phyloP scores from a whole-genome alignment of 345 rosid species.

The Rhodamnia rubescens region DNA sequence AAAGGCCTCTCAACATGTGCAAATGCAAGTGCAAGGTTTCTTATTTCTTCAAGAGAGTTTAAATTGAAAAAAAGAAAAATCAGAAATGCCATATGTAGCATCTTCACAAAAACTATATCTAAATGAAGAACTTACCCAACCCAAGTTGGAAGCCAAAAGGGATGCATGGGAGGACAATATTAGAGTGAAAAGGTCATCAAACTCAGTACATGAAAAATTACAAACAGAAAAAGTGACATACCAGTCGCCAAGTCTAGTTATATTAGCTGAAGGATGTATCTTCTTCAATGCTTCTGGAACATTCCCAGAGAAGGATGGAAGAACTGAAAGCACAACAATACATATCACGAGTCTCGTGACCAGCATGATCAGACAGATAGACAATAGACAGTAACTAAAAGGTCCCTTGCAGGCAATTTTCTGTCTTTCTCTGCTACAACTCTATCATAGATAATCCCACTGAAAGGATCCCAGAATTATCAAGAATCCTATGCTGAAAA shows the following conservation, averaged over 20 bases:
- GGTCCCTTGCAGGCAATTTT: not conserved
- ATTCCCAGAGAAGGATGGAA: slow-evolving; percentile 94
- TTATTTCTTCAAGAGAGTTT: not conserved
- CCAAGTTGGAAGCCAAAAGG: not conserved
- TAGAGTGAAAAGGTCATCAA: not conserved
- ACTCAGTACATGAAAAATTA: not conserved
- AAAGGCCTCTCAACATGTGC: not conserved
- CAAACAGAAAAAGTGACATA: slow-evolving; percentile 13
- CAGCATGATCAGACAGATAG: not conserved
- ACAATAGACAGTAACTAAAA: not conserved
- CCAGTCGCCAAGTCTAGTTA: slow-evolving; percentile 89
- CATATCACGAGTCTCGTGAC: not conserved
- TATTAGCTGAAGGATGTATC: slow-evolving; percentile 69
- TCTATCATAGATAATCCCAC: not conserved
- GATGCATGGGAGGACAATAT: not conserved
- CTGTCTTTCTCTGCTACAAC: not conserved
- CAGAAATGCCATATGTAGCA: not conserved
- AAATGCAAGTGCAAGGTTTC: not conserved
- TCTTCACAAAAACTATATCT: not conserved
- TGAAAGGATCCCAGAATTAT: not conserved
- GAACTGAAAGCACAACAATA: slow-evolving; percentile 38
- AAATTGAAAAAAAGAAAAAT: not conserved
- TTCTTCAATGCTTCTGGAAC: slow-evolving; percentile 83
- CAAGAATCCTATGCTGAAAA: not conserved
- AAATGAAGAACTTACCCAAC: not conserved